These are phyloP conservation scores for Talaromyces sp. DNA, from an alignment of 2,329 filamentous ascomycete species.

Conservation along the genomic window DNA sequence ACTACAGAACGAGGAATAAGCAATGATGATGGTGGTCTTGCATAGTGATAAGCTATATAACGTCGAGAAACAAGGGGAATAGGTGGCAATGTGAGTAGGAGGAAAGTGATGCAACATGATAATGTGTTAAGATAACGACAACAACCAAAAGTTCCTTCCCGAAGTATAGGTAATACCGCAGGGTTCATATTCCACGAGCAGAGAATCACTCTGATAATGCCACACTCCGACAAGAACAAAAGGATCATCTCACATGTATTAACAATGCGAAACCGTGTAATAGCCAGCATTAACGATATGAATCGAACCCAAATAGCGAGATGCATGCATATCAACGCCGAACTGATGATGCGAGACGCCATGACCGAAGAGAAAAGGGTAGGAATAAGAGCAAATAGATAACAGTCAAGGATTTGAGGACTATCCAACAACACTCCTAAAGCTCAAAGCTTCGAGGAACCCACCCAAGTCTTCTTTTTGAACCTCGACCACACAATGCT, in stretches of 20 bases:
- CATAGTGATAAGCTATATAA: neutral
- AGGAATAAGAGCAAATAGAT: neutral
- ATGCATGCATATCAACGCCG: slow-evolving; percentile 10
- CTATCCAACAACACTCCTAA: slow-evolving; percentile 74
- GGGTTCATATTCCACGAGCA: neutral
- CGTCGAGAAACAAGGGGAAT: neutral
- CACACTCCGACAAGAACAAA: neutral
- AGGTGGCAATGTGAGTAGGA: neutral
- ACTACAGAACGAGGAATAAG: neutral
- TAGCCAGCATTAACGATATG: neutral
- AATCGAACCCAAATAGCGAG: neutral
- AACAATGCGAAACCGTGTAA: neutral
- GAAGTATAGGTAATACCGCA: neutral
- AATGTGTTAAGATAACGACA: neutral
- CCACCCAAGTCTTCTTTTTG: slow-evolving; percentile 87
- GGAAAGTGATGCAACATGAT: neutral
- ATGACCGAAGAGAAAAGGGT: neutral
- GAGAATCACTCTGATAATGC: neutral
- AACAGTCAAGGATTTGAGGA: neutral
- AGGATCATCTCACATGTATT: slow-evolving; percentile 3
- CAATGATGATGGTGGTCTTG: neutral
- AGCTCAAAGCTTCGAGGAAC: slow-evolving; percentile 86
- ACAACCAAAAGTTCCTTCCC: neutral
- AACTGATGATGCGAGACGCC: slow-evolving; percentile 9
- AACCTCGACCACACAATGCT: slow-evolving; percentile 97